Evolutionary conservation across 768 basidiomycete species (phyloP), one percentile per base, ranked within the genome.

Genomic region (Floccularia luteovirens): DNA sequence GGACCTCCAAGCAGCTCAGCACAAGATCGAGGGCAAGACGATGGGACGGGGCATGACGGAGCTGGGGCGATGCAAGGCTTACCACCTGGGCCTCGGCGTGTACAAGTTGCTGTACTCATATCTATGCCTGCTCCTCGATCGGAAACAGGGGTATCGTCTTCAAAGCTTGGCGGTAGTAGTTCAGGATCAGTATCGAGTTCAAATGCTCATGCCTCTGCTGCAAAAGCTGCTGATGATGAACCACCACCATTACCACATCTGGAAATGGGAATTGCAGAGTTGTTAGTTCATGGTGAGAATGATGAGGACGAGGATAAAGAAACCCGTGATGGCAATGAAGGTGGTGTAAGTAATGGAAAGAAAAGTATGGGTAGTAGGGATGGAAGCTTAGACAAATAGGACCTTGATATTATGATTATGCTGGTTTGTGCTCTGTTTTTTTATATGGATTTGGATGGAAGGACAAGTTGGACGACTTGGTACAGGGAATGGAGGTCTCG

Each of bases 31-130:
- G 27, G 27, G 27, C 10, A 14, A 14, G 27, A 30, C 14, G 14
- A 14, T 30, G 14, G 10, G 27, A 8, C 19, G 33, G 10, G 10
- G 10, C 5, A 24, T 13, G 16, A 23, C 13, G 20, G 21, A 12
- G 20, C 19, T 21, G 11, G 24, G 10, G 36, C 13, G 10, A 8
- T 16, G 36, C 16, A 10, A 22, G 8, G 36, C 7, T 36, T 33
- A 14, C 24, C 33, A 13, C 31, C 43, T 17, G 34, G 11, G 23
- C 41, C 42, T 8, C 34, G 31, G 22, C 42, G 51, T 31, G 53
- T 72, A 19, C 58, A 56, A 24, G 57, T 72, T 22, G 61, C 64
- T 0, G 66, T 72, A 13, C 53, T 72, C 23, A 64, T 72, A 28
- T 68, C 70, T 3, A 69, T 72, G 70, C 70, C 70, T 14, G 41